Evolutionary conservation across 2,329 filamentous ascomycete genomes (phyloP), one percentile per base, ranked within the genome.

Genomic region (Clonostachys chloroleuca): DNA sequence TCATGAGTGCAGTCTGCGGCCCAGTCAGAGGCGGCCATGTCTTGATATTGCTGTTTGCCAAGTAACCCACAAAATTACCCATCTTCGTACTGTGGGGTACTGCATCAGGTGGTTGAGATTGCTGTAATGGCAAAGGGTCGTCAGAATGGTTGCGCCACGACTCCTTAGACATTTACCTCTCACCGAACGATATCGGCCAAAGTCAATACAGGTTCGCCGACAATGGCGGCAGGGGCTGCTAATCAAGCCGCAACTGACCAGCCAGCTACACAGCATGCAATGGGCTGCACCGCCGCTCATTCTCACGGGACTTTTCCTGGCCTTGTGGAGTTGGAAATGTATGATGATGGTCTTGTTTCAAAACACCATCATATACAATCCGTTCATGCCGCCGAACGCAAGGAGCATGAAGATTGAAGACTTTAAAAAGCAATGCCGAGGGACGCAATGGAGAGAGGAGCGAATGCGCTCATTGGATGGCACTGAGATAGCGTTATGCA

Each of bases 321-420:
- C 75, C 5, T 69, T 92, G 13, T 92, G 77, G 75, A 69, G 67
- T 3, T 82, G 78, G 73, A 83, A 84, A 59, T 90, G 86, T 59
- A 64, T 82, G 46, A 87, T 89, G 82, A 81, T 91, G 68, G 73
- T 92, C 30, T 55, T 87, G 5, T 87, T 91, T 60, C 88, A 92
- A 65, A 89, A 92, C 59, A 85, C 86, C 59, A 89, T 92, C 59
- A 86, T 92, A 49, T 92, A 91, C 65, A 89, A 90, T 70, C 86
- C 87, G 0, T 86, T 84, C 42, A 66, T 91, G 44, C 86, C 87
- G 16, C 87, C 87, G 3, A 86, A 86, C 57, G 75, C 87, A 0
- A 76, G 86, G 14, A 73, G 76, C 20, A 84, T 91, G 67, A 81
- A 68, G 48, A 84, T 92, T 36, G 67, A 69, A 4, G 80, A 87